Percentiles rank a stretch among this genome's conserved stretches.
Evolutionary conservation across 345 rosid genomes (phyloP).

Genomic region (Microcos paniculata): DNA sequence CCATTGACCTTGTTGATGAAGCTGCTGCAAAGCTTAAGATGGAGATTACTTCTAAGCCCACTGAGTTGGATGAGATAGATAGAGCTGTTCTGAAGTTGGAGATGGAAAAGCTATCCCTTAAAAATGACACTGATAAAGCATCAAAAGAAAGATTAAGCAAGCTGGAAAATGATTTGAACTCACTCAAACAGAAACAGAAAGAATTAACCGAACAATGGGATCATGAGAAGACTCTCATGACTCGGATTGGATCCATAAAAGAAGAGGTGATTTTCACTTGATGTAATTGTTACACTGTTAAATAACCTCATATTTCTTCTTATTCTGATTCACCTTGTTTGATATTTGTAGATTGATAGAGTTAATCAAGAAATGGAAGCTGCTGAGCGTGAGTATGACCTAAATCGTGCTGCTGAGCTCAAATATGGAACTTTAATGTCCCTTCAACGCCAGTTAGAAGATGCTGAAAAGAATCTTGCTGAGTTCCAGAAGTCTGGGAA

Average conservation of each 20-base stretch:
- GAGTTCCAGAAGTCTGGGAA: conserved; percentile 67
- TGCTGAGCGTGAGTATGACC: conserved; percentile 87
- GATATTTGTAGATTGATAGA: conserved; percentile 67
- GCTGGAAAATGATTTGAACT: conserved; percentile 65
- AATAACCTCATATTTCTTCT: neutral
- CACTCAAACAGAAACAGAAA: conserved; percentile 69
- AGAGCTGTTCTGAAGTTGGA: conserved; percentile 83
- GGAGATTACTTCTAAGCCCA: conserved; percentile 98
- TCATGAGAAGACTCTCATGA: conserved; percentile 71
- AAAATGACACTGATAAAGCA: conserved; percentile 80
- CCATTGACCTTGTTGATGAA: conserved; percentile 96
- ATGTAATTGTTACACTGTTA: neutral
- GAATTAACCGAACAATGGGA: conserved; percentile 77
- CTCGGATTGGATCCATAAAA: conserved; percentile 64
- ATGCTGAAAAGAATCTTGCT: conserved; percentile 79
- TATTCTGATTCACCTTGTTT: conserved; percentile 14
- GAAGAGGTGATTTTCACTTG: conserved; percentile 63
- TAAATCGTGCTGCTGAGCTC: conserved; percentile 89
- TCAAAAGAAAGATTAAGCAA: conserved; percentile 81
- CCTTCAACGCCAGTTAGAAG: conserved; percentile 86
- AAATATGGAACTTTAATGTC: conserved; percentile 82
- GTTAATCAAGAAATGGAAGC: conserved; percentile 93
- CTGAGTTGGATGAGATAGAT: conserved; percentile 84
- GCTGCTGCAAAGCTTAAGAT: conserved; percentile 96
- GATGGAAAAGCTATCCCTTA: conserved; percentile 91